Evolutionary conservation across 371 early-diverging fungal species (phyloP).

Genomic region (Rhizopus stolonifer): DNA sequence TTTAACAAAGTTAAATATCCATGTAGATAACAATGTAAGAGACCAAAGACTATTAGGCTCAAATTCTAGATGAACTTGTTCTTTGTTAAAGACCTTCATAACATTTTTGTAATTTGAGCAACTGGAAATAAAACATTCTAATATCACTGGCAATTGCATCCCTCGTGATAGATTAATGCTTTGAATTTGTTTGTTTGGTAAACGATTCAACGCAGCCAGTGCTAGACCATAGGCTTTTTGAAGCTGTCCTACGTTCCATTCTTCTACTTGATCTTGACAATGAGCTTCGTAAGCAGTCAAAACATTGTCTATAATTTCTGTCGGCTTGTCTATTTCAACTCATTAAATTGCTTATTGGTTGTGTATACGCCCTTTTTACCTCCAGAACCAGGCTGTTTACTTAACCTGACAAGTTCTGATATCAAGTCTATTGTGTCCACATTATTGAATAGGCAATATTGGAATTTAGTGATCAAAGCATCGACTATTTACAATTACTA

Average conservation of each 20-base stretch:
- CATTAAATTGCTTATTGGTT: background rate
- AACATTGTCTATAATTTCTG: constrained; percentile 19
- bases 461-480: constrained; percentile 10
- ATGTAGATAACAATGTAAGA: constrained; percentile 31
- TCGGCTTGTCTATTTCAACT: constrained; percentile 18
- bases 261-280: constrained; percentile 17
- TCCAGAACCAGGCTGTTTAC: constrained; percentile 11
- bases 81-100: constrained; percentile 8
- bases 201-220: constrained; percentile 25
- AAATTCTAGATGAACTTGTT: constrained; percentile 18
- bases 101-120: constrained; percentile 27
- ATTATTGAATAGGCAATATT: constrained; percentile 35
- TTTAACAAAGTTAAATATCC: constrained; percentile 36
- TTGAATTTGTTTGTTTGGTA: constrained; percentile 25
- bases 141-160: constrained; percentile 39
- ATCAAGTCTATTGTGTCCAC: constrained; percentile 36
- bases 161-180: constrained; percentile 36
- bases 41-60: constrained; percentile 43
- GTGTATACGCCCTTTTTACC: constrained; percentile 11
- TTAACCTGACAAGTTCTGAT: constrained; percentile 33
- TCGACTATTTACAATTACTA: constrained; percentile 6
- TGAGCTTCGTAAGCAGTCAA: constrained; percentile 22
- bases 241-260: constrained; percentile 29
- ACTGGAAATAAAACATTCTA: constrained; percentile 43
- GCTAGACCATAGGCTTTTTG: constrained; percentile 39